These are phyloP conservation scores for Rhynchospora pubera DNA, from an alignment of 176 grass and related monocot genomes.

Conservation along the genomic window DNA sequence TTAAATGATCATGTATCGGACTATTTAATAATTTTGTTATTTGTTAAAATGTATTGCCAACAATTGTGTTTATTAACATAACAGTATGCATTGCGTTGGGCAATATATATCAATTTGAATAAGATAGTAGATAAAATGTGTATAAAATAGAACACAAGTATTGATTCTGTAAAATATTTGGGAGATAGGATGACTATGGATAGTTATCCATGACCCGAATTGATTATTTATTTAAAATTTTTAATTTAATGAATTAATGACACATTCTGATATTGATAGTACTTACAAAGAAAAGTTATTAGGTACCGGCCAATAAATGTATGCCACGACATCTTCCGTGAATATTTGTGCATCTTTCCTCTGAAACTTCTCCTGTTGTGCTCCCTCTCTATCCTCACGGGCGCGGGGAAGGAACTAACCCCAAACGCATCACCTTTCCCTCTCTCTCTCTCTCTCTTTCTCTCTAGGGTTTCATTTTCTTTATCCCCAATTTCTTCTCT, in stretches of 20 bases:
- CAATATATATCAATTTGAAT: no score
- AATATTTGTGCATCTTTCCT: neutral
- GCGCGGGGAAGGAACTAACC: neutral
- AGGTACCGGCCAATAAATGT: neutral
- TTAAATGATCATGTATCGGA: no score
- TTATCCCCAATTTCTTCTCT: neutral
- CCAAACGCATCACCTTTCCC: neutral
- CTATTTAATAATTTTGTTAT: no score
- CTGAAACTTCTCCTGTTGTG: neutral
- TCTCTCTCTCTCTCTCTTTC: no score
- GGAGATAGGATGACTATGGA: no score
- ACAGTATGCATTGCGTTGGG: no score
- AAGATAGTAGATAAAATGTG: no score
- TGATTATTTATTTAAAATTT: neutral
- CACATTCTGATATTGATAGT: neutral
- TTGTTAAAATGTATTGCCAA: no score
- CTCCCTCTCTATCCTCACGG: neutral
- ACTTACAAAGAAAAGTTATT: neutral
- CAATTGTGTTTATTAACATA: no score
- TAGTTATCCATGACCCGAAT: no score
- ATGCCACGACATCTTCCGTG: neutral
- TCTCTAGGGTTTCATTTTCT: constrained; percentile 2
- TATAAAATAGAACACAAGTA: no score
- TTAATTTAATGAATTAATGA: neutral
- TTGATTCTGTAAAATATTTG: no score